These are phyloP conservation scores for Hysterium pulicare DNA, from an alignment of 2,329 filamentous ascomycete genomes.

Conservation along the genomic window DNA sequence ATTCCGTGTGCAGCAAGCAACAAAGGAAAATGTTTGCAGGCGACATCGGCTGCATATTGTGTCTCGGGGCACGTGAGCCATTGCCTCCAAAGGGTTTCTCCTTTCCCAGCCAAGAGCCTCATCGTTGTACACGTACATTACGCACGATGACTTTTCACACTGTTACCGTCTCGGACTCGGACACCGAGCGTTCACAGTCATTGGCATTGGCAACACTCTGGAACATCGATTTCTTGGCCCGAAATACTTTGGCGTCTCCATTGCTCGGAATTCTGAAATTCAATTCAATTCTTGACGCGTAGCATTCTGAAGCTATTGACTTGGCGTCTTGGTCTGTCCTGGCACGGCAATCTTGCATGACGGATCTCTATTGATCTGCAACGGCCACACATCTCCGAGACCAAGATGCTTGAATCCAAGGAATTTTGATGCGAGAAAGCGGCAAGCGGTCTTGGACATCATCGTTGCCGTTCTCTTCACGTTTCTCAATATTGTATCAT, in stretches of 20 bases:
- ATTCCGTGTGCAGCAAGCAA: not conserved
- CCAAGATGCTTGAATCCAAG: not conserved
- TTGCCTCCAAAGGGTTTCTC: not conserved
- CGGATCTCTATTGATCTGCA: not conserved
- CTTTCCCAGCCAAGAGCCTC: not conserved
- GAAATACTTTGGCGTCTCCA: too few relatives aligned
- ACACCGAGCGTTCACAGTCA: not conserved
- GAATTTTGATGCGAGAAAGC: not conserved
- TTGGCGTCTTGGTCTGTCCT: not conserved
- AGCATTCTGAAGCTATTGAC: not conserved
- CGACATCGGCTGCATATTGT: not conserved
- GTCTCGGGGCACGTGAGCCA: not conserved
- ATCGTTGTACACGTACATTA: not conserved
- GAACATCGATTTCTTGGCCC: too few relatives aligned
- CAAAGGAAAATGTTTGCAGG: not conserved
- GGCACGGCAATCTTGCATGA: not conserved
- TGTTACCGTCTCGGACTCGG: not conserved
- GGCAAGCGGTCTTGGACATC: not conserved
- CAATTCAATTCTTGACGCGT: too few relatives aligned
- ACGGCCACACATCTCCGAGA: not conserved
- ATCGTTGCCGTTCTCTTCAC: not conserved
- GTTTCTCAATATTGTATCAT: not conserved
- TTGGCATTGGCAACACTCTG: not conserved
- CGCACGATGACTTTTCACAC: not conserved
- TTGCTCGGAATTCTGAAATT: too few relatives aligned